Evolutionary conservation across 495 filamentous ascomycete genomes (phyloP), one percentile per base, ranked within the genome.

Genomic region (Geoglossum glabrum): DNA sequence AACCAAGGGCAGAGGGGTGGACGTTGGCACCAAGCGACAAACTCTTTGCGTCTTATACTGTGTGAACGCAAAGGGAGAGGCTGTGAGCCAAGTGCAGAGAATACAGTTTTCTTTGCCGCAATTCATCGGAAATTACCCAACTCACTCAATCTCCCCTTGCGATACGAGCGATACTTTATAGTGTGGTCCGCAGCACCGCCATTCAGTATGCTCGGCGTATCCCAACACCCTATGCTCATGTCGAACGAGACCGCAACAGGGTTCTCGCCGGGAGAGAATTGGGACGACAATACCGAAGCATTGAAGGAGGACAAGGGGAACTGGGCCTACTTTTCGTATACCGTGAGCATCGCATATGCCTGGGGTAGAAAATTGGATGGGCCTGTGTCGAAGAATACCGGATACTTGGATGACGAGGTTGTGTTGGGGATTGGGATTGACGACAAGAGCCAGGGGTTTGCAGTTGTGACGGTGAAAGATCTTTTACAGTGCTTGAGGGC

Each of bases 291-390:
- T 38, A 30, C 54, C 1, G 50, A 56, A 23, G 59, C 62, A n/a
- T 59, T 56, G 46, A 50, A 51, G 2, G 55, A 56, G 33, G 60
- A 59, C 21, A 65, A 64, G 33, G 33, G 30, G 1, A 57, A 62
- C 34, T 72, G 69, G 69, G 70, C 67, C 0, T 64, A 64, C 33
- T 70, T 72, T 57, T 71, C 70, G 2, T 71, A 72, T 58, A 70
- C 70, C 25, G 68, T 69, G 4, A 68, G 66, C 34, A 68, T 71
- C 17, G 65, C 66, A 2, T 72, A 66, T 46, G 69, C 66, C 6
- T 71, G 69, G 69, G 69, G 68, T 10, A 50, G 60, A 15, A 45
- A 55, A 3, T 60, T 58, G 25, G 66, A 69, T 57, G 64, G 64
- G 34, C 60, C 64, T 10, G 57, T 62, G 55, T 64, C 66, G 46